Evolutionary conservation across 73 alveolate species (phyloP).

Genomic region (Durusdinium trenchii): DNA sequence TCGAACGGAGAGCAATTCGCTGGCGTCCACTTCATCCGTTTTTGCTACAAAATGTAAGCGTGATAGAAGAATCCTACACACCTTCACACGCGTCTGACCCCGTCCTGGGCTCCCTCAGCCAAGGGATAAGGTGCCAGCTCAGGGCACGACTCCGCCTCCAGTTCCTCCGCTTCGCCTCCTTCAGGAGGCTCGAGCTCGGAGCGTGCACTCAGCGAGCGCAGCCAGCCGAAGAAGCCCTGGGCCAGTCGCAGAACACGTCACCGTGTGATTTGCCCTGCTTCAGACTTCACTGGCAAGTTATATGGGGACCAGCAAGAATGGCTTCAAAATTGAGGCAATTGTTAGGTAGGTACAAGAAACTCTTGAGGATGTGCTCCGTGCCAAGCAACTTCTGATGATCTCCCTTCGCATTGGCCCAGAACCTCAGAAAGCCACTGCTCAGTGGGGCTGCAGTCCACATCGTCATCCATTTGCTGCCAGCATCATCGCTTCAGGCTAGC

Average conservation of each 20-base stretch:
- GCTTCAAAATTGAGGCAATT: too few species aligned
- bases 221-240: not conserved
- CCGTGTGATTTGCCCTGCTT: too few species aligned
- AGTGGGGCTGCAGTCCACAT: slow-evolving; percentile 40
- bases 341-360: not conserved
- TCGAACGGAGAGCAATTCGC: too few species aligned
- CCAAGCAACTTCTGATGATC: not conserved
- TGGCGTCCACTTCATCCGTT: too few species aligned
- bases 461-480: not conserved
- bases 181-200: not conserved
- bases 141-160: not conserved
- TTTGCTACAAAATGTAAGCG: too few species aligned
- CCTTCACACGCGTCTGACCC: not conserved
- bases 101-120: not conserved
- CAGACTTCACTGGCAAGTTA: too few species aligned
- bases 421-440: slow-evolving; percentile 43
- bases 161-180: too few species aligned
- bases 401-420: slow-evolving; percentile 39
- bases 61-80: too few species aligned
- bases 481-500: not conserved
- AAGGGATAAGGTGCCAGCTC: slow-evolving; percentile 26
- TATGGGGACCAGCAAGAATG: too few species aligned
- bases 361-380: too few species aligned
- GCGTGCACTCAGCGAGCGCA: not conserved
- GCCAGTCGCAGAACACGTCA: slow-evolving; percentile 34